Conservation (phyloP, 331 rosid species). For the Saraca asoca region DNA sequence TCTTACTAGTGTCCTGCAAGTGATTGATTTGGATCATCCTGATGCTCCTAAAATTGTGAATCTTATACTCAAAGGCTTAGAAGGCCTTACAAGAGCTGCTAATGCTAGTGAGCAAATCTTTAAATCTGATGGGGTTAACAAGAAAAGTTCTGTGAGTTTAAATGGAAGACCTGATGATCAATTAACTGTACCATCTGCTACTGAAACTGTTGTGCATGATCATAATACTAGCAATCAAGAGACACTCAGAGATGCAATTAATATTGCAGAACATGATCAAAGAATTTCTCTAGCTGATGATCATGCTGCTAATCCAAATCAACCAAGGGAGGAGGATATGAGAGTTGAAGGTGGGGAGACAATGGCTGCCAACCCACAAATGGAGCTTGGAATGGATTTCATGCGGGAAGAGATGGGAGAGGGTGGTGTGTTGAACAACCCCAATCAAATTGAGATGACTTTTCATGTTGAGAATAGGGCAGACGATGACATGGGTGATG, state of each 20-base stretch:
- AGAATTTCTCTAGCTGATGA: conserved; percentile 58
- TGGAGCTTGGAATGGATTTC: conserved; percentile 86
- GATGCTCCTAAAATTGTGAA: conserved; percentile 91
- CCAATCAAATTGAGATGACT: conserved; percentile 81
- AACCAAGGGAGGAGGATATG: conserved; percentile 68
- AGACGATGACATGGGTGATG: conserved; percentile 96
- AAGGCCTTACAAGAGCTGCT: conserved; percentile 92
- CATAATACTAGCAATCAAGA: conserved; percentile 62
- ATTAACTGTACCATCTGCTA: conserved; percentile 53
- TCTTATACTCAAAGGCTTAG: conserved; percentile 84
- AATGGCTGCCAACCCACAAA: conserved; percentile 58
- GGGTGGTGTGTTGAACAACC: conserved; percentile 68
- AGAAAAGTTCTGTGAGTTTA: conserved; percentile 66
- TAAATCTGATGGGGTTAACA: conserved; percentile 71
- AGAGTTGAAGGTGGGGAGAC: conserved; percentile 72
- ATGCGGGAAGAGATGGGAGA: conserved; percentile 89
- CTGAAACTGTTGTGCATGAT: conserved; percentile 50
- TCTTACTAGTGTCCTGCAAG: conserved; percentile 78
- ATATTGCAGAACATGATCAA: conserved; percentile 57
- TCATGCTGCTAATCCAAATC: conserved; percentile 49
- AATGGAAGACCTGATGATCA: conserved; percentile 71
- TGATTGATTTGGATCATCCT: conserved; percentile 97
- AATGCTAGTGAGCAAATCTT: conserved; percentile 85
- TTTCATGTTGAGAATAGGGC: conserved; percentile 88
- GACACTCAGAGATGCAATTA: conserved; percentile 49